A percentile compares a stretch with the other conserved stretches of the same genome.
Conservation (phyloP, 1,284 basidiomycete species). For the Limonomyces culmigenus region DNA sequence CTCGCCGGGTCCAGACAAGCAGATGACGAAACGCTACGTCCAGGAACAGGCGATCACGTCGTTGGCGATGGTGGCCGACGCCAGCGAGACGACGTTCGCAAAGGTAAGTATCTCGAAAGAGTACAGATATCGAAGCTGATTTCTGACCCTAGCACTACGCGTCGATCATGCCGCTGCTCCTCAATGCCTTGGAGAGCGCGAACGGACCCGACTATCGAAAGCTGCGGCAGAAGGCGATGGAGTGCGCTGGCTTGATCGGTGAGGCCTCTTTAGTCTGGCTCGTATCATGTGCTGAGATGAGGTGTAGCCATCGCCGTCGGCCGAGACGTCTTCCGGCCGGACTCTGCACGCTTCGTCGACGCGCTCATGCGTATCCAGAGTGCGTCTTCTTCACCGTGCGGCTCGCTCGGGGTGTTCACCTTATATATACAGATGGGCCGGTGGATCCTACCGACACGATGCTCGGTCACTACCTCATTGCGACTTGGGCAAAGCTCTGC, state of each 20-base stretch:
- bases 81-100: slow-evolving; percentile 54
- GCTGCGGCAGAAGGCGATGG: slow-evolving; percentile 67
- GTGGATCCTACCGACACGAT: slow-evolving; percentile 48
- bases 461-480: slow-evolving; percentile 49
- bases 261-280: slow-evolving; percentile 7
- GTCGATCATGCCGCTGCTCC: slow-evolving; percentile 58
- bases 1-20: slow-evolving; percentile 20
- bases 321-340: slow-evolving; percentile 55
- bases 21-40: slow-evolving; percentile 36
- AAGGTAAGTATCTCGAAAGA: slow-evolving; percentile 22
- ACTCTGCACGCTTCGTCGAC: slow-evolving; percentile 57
- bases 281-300: not conserved
- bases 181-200: slow-evolving; percentile 58
- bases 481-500: slow-evolving; percentile 73
- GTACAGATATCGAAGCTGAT: not conserved
- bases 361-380: slow-evolving; percentile 67
- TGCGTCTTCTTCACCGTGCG: slow-evolving; percentile 14
- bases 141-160: slow-evolving; percentile 37
- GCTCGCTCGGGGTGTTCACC: too few species aligned
- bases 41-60: slow-evolving; percentile 77
- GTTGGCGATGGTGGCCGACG: slow-evolving; percentile 71
- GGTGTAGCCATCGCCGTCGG: slow-evolving; percentile 65
- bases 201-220: slow-evolving; percentile 46
- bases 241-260: slow-evolving; percentile 74
- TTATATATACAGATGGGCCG: slow-evolving; percentile 33